Base-by-base conservation (phyloP, 2,329 filamentous ascomycete species). In the Stachybotrys elegans region DNA sequence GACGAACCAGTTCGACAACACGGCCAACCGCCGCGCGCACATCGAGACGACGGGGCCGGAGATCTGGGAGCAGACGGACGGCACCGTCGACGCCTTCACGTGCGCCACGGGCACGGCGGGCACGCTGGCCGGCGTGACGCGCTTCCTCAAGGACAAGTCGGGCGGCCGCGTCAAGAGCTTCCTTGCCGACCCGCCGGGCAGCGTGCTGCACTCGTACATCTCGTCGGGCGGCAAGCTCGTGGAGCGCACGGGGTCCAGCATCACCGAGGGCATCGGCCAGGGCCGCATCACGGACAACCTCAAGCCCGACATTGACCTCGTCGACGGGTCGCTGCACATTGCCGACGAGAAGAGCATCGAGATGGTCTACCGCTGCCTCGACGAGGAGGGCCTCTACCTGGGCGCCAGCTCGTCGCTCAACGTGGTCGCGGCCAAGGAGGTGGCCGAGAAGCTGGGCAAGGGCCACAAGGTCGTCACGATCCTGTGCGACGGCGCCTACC, bases 1-100 rank as follows among this genome's bases (percentile, higher is more conserved):
- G 93, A 98, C 93, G 36, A 94, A 98, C 69, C 93, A 98, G 70
- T 98, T 98, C 69, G 93, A 98, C 66, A 98, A 98, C 72, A 83
- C 78, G 42, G 93, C 93, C 43, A 98, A 98, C 69, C 79, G 93
- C 42, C 83, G 87, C 59, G 93, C 93, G 39, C 93, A 98, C 64
- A 85, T 97, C 55, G 92, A 96, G 73, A 97, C 92, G 2, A 98
- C 93, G 1, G 93, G 93, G 0, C 93, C 93, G 0, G 93, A 98
- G 69, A 95, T 98, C 61, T 98, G 93, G 93, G 72, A 83, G 22
- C 93, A 98, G 74, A 97, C 93, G 0, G 69, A 63, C 3, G 92
- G 93, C 27, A 84, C 84, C 51, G 69, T 98, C 19, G 90, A 97
- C 64, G 93, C 91, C 5, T 98, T 98, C 59, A 96, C 90, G 3